Evolutionary conservation across 2,329 filamentous ascomycete genomes (phyloP), one percentile per base, ranked within the genome.

Genomic region (Alternaria sp.): DNA sequence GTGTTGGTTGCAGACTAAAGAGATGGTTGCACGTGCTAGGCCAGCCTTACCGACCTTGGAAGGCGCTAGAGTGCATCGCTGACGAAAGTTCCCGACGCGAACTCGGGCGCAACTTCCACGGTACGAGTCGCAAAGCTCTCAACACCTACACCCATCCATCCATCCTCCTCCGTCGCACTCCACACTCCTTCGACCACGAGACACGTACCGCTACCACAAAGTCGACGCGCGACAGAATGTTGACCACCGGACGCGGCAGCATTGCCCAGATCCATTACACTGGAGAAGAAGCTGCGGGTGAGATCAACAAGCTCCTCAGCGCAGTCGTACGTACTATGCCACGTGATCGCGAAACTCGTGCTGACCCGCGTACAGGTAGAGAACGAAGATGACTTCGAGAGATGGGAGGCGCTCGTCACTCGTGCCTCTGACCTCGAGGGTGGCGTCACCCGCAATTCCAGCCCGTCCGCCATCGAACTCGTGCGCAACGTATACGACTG

Each of bases 361-460:
- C 71, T 76, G 54, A 75, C 54, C 30, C 32, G 5, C 25, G 4
- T 65, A 38, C 69, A 90, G 87, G 69, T 83, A 54, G 85, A 86
- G 60, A 92, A 97, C 68, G 87, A 92, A 12, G 95, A 99, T 79
- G 94, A 92, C 75, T 98, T 97, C 74, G 94, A 97, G 72, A 87
- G 87, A 63, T 99, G 95, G 95, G 94, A 98, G 81, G 94, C 93
- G 79, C 87, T 98, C 58, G 89, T 97, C 68, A 89, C 89, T 71
- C 89, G 90, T 51, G 92, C 90, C 68, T 93, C 97, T 78, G 85
- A 85, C 52, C 89, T 97, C 65, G 95, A 99, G 76, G 94, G 94
- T 63, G 95, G 94, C 59, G 87, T 99, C 65, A 97, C 96, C 78
- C 91, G 95, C 71, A 99, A 99, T 81, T 98, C 95, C 43, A 97